phyloP scores from a whole-genome alignment of 129 eudicot species.

The Arctium lappa region DNA sequence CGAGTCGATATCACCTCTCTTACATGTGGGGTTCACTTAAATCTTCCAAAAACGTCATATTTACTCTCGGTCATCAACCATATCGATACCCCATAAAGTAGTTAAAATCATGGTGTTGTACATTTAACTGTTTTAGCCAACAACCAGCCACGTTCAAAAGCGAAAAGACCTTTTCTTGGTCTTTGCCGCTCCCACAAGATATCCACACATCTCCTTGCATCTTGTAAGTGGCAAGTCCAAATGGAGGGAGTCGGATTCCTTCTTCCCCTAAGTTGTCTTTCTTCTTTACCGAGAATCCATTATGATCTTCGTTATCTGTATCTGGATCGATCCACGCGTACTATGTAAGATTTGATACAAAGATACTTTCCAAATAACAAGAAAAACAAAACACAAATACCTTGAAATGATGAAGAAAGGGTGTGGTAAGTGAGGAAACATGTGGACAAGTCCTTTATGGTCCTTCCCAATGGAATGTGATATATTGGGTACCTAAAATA shows the following conservation, averaged over 20 bases:
- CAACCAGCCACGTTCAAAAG: slow-evolving; percentile 85
- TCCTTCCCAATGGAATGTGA: slow-evolving; percentile 94
- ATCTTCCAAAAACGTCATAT: slow-evolving; percentile 1
- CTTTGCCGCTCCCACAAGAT: slow-evolving; percentile 58
- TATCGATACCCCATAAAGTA: slow-evolving; percentile 60
- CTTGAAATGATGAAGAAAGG: slow-evolving; percentile 95
- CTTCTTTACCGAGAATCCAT: slow-evolving; percentile 29
- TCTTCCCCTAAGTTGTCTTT: slow-evolving; percentile 43
- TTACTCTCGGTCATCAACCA: slow-evolving; percentile 32
- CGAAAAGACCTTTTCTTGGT: slow-evolving; percentile 59
- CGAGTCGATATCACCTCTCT: not conserved
- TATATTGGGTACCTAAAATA: slow-evolving; percentile 88
- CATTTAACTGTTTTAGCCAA: slow-evolving; percentile 83
- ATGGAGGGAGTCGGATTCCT: slow-evolving; percentile 62
- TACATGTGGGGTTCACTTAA: not conserved
- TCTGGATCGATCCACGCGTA: slow-evolving; percentile 36
- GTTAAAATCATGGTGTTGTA: slow-evolving; percentile 93
- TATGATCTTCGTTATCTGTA: slow-evolving; percentile 49
- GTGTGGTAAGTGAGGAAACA: slow-evolving; percentile 96
- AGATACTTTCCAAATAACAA: not conserved
- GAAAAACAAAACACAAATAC: slow-evolving; percentile 25
- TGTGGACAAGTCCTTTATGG: slow-evolving; percentile 83
- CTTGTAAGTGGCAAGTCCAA: slow-evolving; percentile 88
- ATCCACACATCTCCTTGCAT: slow-evolving; percentile 89
- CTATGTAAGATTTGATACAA: not conserved